These are phyloP conservation scores for Abrus pulchellus DNA, from an alignment of 306 rosid genomes.

Conservation along the genomic window DNA sequence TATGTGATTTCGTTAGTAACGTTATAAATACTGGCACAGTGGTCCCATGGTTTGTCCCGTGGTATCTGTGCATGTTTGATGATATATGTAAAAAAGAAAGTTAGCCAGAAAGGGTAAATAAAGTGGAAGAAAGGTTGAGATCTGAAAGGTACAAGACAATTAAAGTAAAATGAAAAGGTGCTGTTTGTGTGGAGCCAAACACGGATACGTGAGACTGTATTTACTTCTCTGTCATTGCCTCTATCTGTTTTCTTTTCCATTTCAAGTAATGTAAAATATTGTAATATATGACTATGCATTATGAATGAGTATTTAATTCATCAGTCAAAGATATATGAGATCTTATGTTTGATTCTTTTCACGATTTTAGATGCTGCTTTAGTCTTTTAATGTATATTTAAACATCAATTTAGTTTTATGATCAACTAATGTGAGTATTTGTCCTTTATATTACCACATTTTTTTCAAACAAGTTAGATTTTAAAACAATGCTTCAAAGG, in stretches of 20 bases:
- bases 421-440: no score
- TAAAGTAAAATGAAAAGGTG: constrained; percentile 9
- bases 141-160: constrained; percentile 40
- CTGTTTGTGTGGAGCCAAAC: constrained; percentile 54
- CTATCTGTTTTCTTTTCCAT: neutral
- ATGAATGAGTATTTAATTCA: neutral
- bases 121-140: constrained; percentile 12
- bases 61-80: constrained; percentile 48
- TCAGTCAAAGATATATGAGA: neutral
- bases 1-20: constrained; percentile 4
- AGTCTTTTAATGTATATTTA: neutral
- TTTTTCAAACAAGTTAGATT: no score
- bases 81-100: constrained; percentile 24
- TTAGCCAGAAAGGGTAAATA: constrained; percentile 39
- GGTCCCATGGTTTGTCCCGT: constrained; percentile 43
- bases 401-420: neutral
- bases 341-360: neutral
- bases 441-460: no score
- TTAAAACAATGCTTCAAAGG: no score
- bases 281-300: neutral
- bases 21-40: constrained; percentile 1
- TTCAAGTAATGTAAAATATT: neutral
- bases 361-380: neutral
- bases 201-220: constrained; percentile 52
- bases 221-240: constrained; percentile 44